Base-by-base conservation (phyloP, 768 basidiomycete species). In the Trametes sanguinea region DNA sequence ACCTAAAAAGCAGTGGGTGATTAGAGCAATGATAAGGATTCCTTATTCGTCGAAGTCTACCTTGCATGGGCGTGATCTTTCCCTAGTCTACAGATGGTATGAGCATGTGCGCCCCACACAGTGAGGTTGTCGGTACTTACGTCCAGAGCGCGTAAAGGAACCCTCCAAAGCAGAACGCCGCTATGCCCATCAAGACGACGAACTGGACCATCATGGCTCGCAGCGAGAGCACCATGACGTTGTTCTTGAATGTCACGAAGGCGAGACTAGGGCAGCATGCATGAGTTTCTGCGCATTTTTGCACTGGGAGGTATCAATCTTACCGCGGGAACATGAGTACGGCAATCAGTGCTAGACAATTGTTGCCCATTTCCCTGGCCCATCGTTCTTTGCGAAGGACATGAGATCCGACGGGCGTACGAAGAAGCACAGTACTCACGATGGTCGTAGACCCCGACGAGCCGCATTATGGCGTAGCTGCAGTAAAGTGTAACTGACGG, bases 181-280 rank as follows among this genome's bases (percentile, higher is more conserved):
- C 93, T 16, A 94, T 89, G 33, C 87, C 69, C 90, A 94, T 92
- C 27, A 94, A 78, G n/a, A 85, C 77, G 22, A 83, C 74, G 70
- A 98, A 98, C 71, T 98, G 94, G 64, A 88, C 80, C 60, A 98
- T 85, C 95, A 98, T 96, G 1, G 95, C 93, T 1, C 96, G 87
- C 35, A 94, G 75, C 6, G 91, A 88, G 27, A 93, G 79, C 22
- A 92, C 89, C 84, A 91, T 88, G 43, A 90, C 77, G 63, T 88
- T 92, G 66, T 90, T 81, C 68, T 89, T 88, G 32, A 97, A 77
- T 0, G 92, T 93, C 3, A 96, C 94, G 69, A 98, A 98, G 0
- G 94, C 95, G 57, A 97, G 76, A 56, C 94, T 93, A 67, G 16
- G 37, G 10, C 27, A 30, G 54, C 40, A 17, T 39, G 29, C 32